Conservation (phyloP, 306 rosid genomes). For the Medicago lupulina region DNA sequence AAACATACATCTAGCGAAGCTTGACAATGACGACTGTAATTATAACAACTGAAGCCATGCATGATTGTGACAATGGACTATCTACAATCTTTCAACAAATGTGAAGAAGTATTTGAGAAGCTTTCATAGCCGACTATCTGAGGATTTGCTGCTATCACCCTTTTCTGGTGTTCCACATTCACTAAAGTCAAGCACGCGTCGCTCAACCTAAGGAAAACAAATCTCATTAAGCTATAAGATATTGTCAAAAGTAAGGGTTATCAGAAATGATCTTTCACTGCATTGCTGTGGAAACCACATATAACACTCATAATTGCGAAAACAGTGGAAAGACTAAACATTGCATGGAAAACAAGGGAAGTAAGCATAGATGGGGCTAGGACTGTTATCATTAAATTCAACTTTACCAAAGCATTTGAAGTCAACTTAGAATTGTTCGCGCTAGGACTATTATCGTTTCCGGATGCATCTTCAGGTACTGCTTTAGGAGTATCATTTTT, state of each 20-base stretch:
- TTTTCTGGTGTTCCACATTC: slow-evolving; percentile 93
- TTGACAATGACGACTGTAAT: slow-evolving; percentile 13
- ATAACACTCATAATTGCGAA: background rate
- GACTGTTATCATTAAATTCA: background rate
- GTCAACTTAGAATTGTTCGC: slow-evolving; percentile 52
- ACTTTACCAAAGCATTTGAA: slow-evolving; percentile 64
- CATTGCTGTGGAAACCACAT: background rate
- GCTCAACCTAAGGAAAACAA: slow-evolving; percentile 61
- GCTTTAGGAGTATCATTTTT: slow-evolving; percentile 71
- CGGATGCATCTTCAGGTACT: slow-evolving; percentile 39
- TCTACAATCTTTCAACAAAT: slow-evolving; percentile 84
- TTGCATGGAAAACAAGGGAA: background rate
- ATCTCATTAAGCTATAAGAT: slow-evolving; percentile 12
- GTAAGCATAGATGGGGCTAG: slow-evolving; percentile 9
- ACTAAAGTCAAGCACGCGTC: slow-evolving; percentile 88
- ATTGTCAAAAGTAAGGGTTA: background rate
- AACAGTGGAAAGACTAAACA: background rate
- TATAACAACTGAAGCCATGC: slow-evolving; percentile 40
- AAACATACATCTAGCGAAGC: slow-evolving; percentile 37
- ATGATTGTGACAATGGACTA: slow-evolving; percentile 42
- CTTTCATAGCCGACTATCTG: slow-evolving; percentile 48
- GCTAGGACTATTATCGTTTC: slow-evolving; percentile 38
- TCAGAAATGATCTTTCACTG: background rate
- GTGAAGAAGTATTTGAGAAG: slow-evolving; percentile 66
- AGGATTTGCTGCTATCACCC: slow-evolving; percentile 65